Base-by-base conservation (phyloP, 257 asterid genomes). In the Ilex aquifolium region DNA sequence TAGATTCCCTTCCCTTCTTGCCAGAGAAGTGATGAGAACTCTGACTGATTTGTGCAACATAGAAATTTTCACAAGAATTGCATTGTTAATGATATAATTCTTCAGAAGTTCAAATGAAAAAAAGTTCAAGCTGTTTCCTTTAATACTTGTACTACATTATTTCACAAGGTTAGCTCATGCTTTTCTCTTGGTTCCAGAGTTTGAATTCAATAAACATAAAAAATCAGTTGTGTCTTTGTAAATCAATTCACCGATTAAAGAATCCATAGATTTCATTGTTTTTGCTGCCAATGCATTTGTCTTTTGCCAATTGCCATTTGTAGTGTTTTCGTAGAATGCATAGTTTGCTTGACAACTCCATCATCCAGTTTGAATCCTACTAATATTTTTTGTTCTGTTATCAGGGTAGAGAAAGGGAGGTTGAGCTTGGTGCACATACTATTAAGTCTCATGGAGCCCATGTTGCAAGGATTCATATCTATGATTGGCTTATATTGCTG, bases 401-500 rank as follows among this genome's bases (percentile, higher is more conserved):
- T 51, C 82, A 89, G 97, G 72, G 63, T 7, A 64, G 75, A 44
- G 60, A 57, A 40, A 60, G 64, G 59, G 78, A 31, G 36, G 60
- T 59, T 57, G 80, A 69, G 69, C 84, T 76, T 17, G 90, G 81
- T 74, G 81, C 52, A 42, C 85, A 82, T 60, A 83, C 89, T 30
- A 76, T 90, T 31, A 78, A 69, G 79, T 81, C 97, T 57, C 97
- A 87, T 59, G 97, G 97, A 15, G 60, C 83, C 16, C 70, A 74
- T 48, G 84, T 89, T 69, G 85, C 86, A 7, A 68, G 70, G 65
- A 70, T 65, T 66, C 95, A 86, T 83, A 77, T 62, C 76, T 88
- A 81, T 39, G 97, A 90, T 68, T 90, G 97, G 97, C 70, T 87
- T 65, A 83, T 85, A 66, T 74, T 90, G 61, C 21, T 90, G 62